Percentiles rank a stretch among this genome's conserved stretches.
Evolutionary conservation across 208 protist genomes (phyloP).

Genomic region (Herpetomonas samuelpessoai): DNA sequence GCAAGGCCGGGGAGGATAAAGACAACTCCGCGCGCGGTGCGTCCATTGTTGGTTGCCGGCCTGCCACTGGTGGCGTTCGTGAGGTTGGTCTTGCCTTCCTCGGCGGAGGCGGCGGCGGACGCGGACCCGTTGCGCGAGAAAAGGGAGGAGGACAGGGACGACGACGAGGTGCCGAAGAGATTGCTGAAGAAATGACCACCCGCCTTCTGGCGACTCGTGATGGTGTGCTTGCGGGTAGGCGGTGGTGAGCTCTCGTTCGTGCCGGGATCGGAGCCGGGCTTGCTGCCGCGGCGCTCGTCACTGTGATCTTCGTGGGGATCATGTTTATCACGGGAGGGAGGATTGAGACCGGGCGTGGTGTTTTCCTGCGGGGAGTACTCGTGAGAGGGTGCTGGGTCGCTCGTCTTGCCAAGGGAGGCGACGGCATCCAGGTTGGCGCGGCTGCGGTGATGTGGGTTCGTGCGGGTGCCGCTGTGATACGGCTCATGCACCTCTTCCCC

Average conservation of each 20-base stretch:
- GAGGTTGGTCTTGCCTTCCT: neutral
- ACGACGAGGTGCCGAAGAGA: too few relatives aligned
- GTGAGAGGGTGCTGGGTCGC: too few relatives aligned
- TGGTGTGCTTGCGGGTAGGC: neutral
- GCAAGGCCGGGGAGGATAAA: constrained; percentile 53
- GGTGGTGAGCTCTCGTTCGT: neutral
- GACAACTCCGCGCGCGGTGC: constrained; percentile 26
- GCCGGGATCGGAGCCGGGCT: neutral
- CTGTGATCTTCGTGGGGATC: too few relatives aligned
- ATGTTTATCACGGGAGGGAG: too few relatives aligned
- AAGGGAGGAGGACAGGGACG: neutral
- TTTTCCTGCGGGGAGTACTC: neutral
- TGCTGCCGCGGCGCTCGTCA: neutral
- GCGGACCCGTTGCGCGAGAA: neutral
- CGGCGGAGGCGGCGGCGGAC: neutral
- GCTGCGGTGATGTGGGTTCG: too few relatives aligned
- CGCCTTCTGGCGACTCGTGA: neutral
- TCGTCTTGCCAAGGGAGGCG: too few relatives aligned
- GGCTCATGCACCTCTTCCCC: constrained; percentile 7
- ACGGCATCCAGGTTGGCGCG: too few relatives aligned
- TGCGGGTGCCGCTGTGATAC: neutral
- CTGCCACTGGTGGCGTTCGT: neutral
- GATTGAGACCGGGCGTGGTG: too few relatives aligned
- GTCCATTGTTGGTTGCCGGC: neutral
- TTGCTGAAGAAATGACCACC: neutral